These are phyloP conservation scores for Tricholoma furcatifolium DNA, from an alignment of 768 basidiomycete genomes.

Conservation along the genomic window DNA sequence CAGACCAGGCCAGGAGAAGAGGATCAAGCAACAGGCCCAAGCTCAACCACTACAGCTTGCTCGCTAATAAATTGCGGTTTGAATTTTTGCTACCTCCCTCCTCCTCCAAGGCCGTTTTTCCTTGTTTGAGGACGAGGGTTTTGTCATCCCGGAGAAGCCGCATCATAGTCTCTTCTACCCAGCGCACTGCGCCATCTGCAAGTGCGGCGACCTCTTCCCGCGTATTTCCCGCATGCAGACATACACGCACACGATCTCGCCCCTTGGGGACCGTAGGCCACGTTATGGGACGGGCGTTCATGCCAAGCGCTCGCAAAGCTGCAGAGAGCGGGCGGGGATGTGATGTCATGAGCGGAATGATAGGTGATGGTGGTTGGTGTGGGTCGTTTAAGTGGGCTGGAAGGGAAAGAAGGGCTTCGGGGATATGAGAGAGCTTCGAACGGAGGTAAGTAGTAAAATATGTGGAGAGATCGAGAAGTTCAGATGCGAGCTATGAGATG, in stretches of 20 bases:
- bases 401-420: conserved; percentile 34
- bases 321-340: conserved; percentile 75
- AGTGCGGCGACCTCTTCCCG: conserved; percentile 60
- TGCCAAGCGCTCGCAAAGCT: conserved; percentile 51
- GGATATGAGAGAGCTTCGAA: conserved; percentile 31
- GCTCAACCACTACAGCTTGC: conserved; percentile 2
- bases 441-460: conserved; percentile 35
- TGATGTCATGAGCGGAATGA: conserved; percentile 81
- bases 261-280: conserved; percentile 92
- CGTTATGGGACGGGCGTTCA: conserved; percentile 75
- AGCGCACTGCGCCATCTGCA: conserved; percentile 44
- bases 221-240: conserved; percentile 79
- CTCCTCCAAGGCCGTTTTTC: background rate
- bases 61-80: conserved; percentile 1
- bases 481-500: conserved; percentile 26
- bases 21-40: too few relatives aligned
- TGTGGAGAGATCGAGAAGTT: conserved; percentile 45
- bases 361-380: conserved; percentile 55
- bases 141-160: conserved; percentile 9
- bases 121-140: background rate
- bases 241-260: conserved; percentile 83
- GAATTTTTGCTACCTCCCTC: background rate
- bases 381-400: conserved; percentile 30
- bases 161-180: conserved; percentile 42
- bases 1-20: too few relatives aligned